Base-by-base conservation (phyloP, 1,284 basidiomycete genomes). In the Calocybe gambosa region DNA sequence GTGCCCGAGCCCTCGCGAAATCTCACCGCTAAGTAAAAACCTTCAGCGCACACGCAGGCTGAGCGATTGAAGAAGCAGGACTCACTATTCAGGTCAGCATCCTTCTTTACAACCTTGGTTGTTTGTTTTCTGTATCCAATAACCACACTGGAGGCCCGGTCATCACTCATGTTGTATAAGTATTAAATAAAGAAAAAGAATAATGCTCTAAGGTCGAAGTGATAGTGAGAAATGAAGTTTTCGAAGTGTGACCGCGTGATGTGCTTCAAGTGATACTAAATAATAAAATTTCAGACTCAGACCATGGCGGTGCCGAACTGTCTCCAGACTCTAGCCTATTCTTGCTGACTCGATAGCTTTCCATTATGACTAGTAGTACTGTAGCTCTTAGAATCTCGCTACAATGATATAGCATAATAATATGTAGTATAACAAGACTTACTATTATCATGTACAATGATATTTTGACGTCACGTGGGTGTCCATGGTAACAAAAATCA, bases 81-180 rank as follows among this genome's bases (percentile, higher is more conserved):
- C 78, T 58, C 55, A 88, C 87, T 82, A 61, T 90, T 90, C 50
- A 90, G 53, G 55, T 86, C 85, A 2, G 80, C 71, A 39, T 77
- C 63, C 49, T 77, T 87, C 62, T 78, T 81, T 31, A 85, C 68
- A 48, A 89, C 85, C 61, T 83, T 85, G 12, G 85, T 73, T 5
- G 75, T 75, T 52, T 80, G 77, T 52, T 77, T 75, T 62, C 82
- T 90, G 60, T 61, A 74, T 50, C 92, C 91, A 56, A 94, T 91
- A 55, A 93, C 84, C 46, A 70, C 68, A 62, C 86, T 85, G 57
- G 62, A 65, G 51, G 90, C 85, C 85, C 84, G 87, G 34, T 89
- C 82, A 49, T 73, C 74, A 59, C 66, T 73, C 79, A 81, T 84
- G 26, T 50, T 71, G 45, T 49, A 49, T 38, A 39, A 38, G 26